Conservation (phyloP, 2,329 filamentous ascomycete genomes). For the Calcarisporium arbuscula region DNA sequence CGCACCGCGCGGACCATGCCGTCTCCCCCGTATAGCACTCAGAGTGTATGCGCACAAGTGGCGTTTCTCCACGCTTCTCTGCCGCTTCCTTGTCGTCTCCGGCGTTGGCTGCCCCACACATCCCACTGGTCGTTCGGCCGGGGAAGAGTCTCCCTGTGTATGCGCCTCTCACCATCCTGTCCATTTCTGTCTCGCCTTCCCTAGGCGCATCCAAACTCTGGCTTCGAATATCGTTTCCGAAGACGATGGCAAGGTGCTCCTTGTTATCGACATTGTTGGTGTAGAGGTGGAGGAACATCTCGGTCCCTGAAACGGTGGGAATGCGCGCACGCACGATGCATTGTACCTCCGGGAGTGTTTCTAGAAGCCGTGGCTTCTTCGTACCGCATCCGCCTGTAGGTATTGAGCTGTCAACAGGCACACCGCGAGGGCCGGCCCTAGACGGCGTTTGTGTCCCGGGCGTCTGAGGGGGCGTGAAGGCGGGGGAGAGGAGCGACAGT, state of each 20-base stretch:
- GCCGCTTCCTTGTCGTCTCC: conserved; percentile 8
- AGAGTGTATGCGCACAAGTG: conserved; percentile 90
- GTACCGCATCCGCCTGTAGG: conserved; percentile 53
- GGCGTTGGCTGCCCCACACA: conserved; percentile 29
- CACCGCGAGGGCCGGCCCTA: conserved; percentile 38
- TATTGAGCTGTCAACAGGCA: conserved; percentile 54
- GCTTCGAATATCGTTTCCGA: conserved; percentile 78
- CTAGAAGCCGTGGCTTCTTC: conserved; percentile 65
- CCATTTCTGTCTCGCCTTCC: conserved; percentile 76
- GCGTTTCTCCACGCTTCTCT: conserved; percentile 24
- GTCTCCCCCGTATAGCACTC: conserved; percentile 99
- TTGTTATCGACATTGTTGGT: conserved; percentile 89
- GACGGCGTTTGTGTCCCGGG: conserved; percentile 52
- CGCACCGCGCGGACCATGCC: conserved; percentile 94
- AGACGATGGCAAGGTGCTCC: conserved; percentile 95
- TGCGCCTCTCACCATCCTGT: conserved; percentile 89
- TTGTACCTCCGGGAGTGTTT: conserved; percentile 74
- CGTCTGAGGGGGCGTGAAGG: conserved; percentile 68
- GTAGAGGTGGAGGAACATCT: conserved; percentile 97
- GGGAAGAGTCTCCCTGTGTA: conserved; percentile 86
- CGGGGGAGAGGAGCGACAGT: conserved; percentile 76
- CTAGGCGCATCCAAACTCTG: conserved; percentile 62
- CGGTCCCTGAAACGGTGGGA: conserved; percentile 81
- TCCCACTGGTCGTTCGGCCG: conserved; percentile 69
- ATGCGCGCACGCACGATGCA: conserved; percentile 94